Evolutionary conservation across 1,284 basidiomycete genomes (phyloP), one percentile per base, ranked within the genome.

Genomic region (Cryptococcus sp.): DNA sequence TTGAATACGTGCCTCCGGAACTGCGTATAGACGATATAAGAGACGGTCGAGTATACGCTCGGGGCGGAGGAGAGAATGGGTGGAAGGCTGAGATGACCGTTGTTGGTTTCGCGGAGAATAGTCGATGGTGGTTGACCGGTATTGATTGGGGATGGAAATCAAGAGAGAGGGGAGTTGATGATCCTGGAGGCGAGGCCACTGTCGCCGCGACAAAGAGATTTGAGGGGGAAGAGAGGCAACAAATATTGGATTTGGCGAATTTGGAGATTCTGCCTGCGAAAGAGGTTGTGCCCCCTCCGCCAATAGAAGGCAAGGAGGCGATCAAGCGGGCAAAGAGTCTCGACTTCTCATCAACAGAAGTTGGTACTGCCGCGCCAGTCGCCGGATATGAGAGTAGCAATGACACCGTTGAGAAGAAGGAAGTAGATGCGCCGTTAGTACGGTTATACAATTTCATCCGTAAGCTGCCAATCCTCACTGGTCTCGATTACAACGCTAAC

Each of bases 91-190:
- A 73, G 51, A 59, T 77, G 54, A 73, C 65, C 1, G 65, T 77
- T 1, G 68, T 67, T 6, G 72, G 70, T 2, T 77, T 77, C 47
- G 71, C 67, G 1, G 68, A 69, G 20, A 63, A 70, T 22, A 65
- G 62, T 47, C 59, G 69, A 41, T 77, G 75, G 75, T 75, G 73
- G 73, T 58, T 75, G 48, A 74, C 70, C 1, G 75, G 72, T 22
- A 61, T 75, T 20, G 71, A 72, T 20, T 77, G 75, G 75, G 64
- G 66, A 4, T 77, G 75, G 75, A 63, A 53, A 15, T 53, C 55
- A 5, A 67, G 68, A 20, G 60, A 52, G 50, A 61, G 59, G 45
- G 64, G 63, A 11, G 55, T 60, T 3, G 57, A 65, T 57, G 64
- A 67, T 57, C 64, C 60, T 50, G 63, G 63, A 38, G 65, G 64